Base-by-base conservation (phyloP, 441 rosid species). In the Jatropha podagrica region DNA sequence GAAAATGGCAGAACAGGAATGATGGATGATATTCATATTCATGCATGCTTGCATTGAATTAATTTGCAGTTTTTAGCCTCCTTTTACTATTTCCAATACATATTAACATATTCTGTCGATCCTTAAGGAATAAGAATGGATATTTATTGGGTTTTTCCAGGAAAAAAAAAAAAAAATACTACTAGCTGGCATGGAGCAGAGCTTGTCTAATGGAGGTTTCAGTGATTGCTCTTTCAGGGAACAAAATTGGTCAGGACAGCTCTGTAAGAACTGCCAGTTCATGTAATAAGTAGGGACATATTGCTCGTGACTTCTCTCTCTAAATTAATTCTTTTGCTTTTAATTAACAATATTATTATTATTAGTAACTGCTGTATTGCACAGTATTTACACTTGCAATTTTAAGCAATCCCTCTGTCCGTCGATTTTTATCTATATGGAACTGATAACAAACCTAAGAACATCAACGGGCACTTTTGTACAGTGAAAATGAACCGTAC, bases 191-290 rank as follows among this genome's bases (percentile, higher is more conserved):
- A 46, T 17, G 14, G 38, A 44, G 44, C 5, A 26, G 41, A 26
- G 18, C 32, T 40, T 65, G 69, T 65, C 69, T 65, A 42, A 26
- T 44, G 26, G 32, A 65, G 51, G 49, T 41, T 61, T 61, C n/a
- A 13, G n/a, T 32, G 61, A 18, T 41, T 32, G 14, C 7, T n/a
- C 42, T n/a, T 76, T 77, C 52, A 77, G 78, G 83, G 64, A 73
- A 80, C 83, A 80, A 74, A 74, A 65, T 15, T 38, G 70, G 26
- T 59, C 78, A 77, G 80, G 46, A 65, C 23, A 27, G 23, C 65
- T 46, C 78, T 65, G 48, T 63, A 73, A 32, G 64, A 80, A 74
- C 76, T 81, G 71, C 69, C 68, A 77, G 83, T 77, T 75, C 17
- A 18, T 18, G 13, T 12, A 0, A 15, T 17, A 54, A 13, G 6